Percentiles rank a stretch among this genome's conserved stretches.
Evolutionary conservation across 768 basidiomycete genomes (phyloP).

Genomic region (Russula lepida): DNA sequence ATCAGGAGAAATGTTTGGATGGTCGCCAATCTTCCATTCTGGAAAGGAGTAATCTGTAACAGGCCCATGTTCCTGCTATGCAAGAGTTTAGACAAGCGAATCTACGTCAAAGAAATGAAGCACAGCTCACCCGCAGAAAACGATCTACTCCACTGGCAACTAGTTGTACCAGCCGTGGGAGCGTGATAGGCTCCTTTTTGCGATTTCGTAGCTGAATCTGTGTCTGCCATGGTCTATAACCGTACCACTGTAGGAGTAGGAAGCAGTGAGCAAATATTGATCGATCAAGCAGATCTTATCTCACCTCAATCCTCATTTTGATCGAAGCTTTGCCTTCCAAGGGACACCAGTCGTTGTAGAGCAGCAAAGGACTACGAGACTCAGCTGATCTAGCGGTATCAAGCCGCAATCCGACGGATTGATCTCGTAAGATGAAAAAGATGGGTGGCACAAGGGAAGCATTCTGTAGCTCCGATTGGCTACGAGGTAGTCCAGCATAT

Average conservation of each 20-base stretch:
- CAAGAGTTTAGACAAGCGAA: neutral
- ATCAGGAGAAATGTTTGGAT: slow-evolving; percentile 4
- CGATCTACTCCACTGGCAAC: slow-evolving; percentile 14
- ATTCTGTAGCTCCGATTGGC: slow-evolving; percentile 6
- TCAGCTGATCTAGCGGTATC: slow-evolving; percentile 7
- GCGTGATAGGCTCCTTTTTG: slow-evolving; percentile 10
- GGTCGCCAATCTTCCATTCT: slow-evolving; percentile 7
- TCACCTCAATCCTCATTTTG: slow-evolving; percentile 15
- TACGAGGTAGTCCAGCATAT: slow-evolving; percentile 12
- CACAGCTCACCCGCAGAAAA: slow-evolving; percentile 7
- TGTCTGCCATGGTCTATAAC: slow-evolving; percentile 10
- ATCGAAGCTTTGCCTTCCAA: slow-evolving; percentile 14
- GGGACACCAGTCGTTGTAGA: slow-evolving; percentile 4
- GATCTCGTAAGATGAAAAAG: slow-evolving; percentile 4
- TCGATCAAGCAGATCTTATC: neutral
- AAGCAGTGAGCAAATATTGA: neutral
- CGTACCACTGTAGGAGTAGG: slow-evolving; percentile 2
- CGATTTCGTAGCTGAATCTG: slow-evolving; percentile 17
- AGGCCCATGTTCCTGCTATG: slow-evolving; percentile 6
- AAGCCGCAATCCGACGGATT: slow-evolving; percentile 7
- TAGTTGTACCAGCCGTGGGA: slow-evolving; percentile 11
- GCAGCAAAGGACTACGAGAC: neutral
- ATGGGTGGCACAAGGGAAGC: slow-evolving; percentile 3
- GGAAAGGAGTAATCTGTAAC: neutral
- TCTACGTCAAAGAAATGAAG: neutral